Conservation (phyloP, 2,329 filamentous ascomycete species). For the Cladosporium sp. region DNA sequence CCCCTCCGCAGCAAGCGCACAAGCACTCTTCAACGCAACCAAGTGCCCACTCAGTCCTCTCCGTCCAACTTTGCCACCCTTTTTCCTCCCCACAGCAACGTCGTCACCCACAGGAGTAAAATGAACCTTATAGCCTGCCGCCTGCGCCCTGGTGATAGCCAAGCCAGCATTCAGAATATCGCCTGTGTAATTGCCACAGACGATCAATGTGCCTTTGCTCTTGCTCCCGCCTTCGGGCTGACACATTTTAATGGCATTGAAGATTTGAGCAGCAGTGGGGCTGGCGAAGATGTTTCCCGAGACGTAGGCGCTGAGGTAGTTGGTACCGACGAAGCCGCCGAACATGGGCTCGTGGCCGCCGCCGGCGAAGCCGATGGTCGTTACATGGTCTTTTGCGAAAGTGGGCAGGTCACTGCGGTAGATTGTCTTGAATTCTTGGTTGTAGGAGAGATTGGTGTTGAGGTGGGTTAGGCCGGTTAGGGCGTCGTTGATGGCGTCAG, state of each 20-base stretch:
- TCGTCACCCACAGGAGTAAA: conserved; percentile 63
- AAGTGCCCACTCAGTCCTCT: conserved; percentile 61
- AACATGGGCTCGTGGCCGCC: conserved; percentile 55
- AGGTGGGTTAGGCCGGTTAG: conserved; percentile 32
- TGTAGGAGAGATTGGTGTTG: conserved; percentile 31
- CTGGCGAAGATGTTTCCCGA: conserved; percentile 62
- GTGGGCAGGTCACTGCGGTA: conserved; percentile 31
- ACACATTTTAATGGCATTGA: conserved; percentile 54
- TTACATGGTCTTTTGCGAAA: conserved; percentile 31
- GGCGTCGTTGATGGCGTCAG: conserved; percentile 34
- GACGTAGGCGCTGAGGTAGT: conserved; percentile 59
- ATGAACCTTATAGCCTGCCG: conserved; percentile 50
- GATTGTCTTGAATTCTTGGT: conserved; percentile 33
- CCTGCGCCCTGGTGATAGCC: conserved; percentile 55
- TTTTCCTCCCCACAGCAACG: conserved; percentile 57
- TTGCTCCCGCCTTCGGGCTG: conserved; percentile 42
- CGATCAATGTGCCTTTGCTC: conserved; percentile 51
- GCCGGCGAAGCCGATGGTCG: conserved; percentile 35
- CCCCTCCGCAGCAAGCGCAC: conserved; percentile 44
- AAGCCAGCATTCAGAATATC: conserved; percentile 61
- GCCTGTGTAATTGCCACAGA: conserved; percentile 63
- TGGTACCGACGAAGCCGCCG: conserved; percentile 59
- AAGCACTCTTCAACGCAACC: conserved; percentile 57
- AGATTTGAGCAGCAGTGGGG: conserved; percentile 60
- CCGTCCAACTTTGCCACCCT: conserved; percentile 55